A percentile compares a stretch with the other conserved stretches of the same genome.
Conservation (phyloP, 164 flowering plant species). For the grape (Vitis vinifera) region DNA sequence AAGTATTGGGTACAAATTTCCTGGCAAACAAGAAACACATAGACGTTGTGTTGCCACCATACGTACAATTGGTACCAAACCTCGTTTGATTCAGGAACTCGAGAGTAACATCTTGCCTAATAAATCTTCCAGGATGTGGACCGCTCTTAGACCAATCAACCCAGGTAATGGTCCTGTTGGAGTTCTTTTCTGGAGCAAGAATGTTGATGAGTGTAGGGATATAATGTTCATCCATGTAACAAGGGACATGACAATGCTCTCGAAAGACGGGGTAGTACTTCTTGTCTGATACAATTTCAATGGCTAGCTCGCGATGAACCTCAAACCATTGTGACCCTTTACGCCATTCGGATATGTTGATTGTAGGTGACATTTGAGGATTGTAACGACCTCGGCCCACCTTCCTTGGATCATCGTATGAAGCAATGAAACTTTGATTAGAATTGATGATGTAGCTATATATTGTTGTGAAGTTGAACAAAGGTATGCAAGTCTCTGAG, state of each 20-base stretch:
- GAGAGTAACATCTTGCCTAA: constrained; percentile 22
- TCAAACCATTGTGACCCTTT: constrained; percentile 77
- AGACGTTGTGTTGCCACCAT: constrained; percentile 28
- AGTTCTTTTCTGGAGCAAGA: constrained; percentile 16
- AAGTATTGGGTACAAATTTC: constrained; percentile 42
- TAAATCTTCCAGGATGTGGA: constrained; percentile 48
- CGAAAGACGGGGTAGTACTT: constrained; percentile 33
- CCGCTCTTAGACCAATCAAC: constrained; percentile 60
- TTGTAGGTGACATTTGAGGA: constrained; percentile 35
- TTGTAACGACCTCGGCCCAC: constrained; percentile 59
- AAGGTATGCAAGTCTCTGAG: constrained; percentile 63
- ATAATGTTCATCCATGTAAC: constrained; percentile 68
- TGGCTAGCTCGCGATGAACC: constrained; percentile 34
- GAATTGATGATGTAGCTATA: constrained; percentile 45
- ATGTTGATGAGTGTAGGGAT: constrained; percentile 47
- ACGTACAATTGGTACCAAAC: constrained; percentile 29
- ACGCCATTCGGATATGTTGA: constrained; percentile 45
- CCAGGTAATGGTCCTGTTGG: constrained; percentile 56
- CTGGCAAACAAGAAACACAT: constrained; percentile 61
- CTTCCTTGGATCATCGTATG: constrained; percentile 38
- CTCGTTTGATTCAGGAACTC: constrained; percentile 35
- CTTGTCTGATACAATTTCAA: constrained; percentile 40
- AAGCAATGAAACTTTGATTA: constrained; percentile 26
- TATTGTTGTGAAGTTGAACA: constrained; percentile 53
- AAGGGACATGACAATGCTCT: constrained; percentile 34